These are phyloP conservation scores for Litchi chinensis DNA, from an alignment of 345 rosid species.

Conservation along the genomic window DNA sequence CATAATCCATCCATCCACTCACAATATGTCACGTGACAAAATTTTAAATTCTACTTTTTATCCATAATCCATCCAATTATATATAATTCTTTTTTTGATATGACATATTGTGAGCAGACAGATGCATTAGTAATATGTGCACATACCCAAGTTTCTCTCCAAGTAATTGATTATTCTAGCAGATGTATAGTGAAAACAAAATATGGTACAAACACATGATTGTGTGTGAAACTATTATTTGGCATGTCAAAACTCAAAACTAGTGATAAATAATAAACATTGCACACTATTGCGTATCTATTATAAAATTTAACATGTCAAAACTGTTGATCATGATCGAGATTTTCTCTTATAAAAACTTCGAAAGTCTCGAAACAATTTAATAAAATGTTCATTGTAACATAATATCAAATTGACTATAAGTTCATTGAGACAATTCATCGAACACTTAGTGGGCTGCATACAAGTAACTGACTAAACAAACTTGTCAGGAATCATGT, in stretches of 20 bases:
- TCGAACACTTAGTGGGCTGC: slow-evolving; percentile 44
- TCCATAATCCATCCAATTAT: no score
- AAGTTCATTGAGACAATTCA: slow-evolving; percentile 44
- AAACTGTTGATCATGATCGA: background rate
- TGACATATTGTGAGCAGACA: no score
- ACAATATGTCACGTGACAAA: background rate
- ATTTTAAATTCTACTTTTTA: no score
- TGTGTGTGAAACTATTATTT: background rate
- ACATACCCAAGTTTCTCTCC: background rate
- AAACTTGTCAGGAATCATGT: background rate
- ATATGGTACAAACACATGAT: background rate
- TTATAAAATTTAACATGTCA: background rate
- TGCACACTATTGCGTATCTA: background rate
- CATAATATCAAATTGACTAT: background rate
- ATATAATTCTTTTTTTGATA: no score
- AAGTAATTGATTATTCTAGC: no score
- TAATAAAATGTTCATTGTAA: background rate
- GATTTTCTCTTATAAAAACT: background rate
- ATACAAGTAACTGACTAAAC: background rate
- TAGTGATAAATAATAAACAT: no score
- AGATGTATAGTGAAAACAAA: no score
- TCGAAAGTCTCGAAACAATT: background rate
- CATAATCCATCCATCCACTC: background rate
- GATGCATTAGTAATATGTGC: no score
- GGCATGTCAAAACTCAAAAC: background rate